Conservation (phyloP, 768 basidiomycete species). For the Lyophyllum atratum region DNA sequence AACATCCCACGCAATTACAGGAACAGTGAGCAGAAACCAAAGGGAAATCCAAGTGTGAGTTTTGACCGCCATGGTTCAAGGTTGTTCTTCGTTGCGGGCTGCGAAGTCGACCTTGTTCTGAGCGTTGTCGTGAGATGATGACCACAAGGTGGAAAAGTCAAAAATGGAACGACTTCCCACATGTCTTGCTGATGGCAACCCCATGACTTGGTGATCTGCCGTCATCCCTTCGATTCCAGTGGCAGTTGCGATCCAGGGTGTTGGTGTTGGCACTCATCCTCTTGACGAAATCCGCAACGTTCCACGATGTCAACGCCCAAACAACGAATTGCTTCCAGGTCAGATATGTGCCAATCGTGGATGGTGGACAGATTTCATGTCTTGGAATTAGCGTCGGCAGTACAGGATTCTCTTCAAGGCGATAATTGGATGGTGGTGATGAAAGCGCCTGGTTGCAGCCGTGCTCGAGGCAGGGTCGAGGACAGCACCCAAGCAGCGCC, state of each 20-base stretch:
- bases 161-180: not conserved
- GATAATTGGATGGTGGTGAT: too few species aligned
- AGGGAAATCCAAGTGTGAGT: constrained; percentile 59
- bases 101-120: not conserved
- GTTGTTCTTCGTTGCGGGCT: not conserved
- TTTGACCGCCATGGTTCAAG: constrained; percentile 55
- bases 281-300: too few species aligned
- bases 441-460: too few species aligned
- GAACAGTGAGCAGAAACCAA: constrained; percentile 68
- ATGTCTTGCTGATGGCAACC: not conserved
- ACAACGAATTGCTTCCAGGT: too few species aligned
- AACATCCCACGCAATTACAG: constrained; percentile 78
- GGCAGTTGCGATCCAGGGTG: not conserved
- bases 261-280: too few species aligned
- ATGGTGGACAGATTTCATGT: too few species aligned
- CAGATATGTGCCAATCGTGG: too few species aligned
- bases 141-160: not conserved
- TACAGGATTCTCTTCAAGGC: too few species aligned
- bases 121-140: not conserved
- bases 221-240: not conserved
- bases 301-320: too few species aligned
- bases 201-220: not conserved
- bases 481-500: too few species aligned
- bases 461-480: too few species aligned
- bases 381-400: too few species aligned